A percentile compares a stretch with the other conserved stretches of the same genome.
Conservation (phyloP, 495 filamentous ascomycete species). For the Penicillium lagena region DNA sequence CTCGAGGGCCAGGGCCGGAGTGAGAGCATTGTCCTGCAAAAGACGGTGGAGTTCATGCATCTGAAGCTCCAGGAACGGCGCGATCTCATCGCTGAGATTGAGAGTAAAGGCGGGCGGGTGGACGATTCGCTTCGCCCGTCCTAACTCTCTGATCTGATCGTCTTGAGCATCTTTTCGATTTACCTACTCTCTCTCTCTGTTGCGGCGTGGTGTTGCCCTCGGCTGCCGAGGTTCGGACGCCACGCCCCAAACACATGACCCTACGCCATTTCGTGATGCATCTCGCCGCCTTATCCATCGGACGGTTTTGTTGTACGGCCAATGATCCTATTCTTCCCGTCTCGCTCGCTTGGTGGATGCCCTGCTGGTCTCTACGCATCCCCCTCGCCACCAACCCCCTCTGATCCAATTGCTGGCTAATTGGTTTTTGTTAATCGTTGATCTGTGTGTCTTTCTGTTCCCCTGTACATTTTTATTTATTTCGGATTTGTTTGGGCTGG, state of each 20-base stretch:
- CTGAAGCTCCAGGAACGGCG: slow-evolving; percentile 57
- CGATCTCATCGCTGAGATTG: slow-evolving; percentile 54
- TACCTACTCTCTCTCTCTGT: too few species aligned
- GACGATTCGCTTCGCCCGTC: slow-evolving; percentile 34
- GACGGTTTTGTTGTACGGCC: too few species aligned
- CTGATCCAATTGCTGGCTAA: neutral
- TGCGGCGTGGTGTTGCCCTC: too few species aligned
- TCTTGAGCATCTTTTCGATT: slow-evolving; percentile 10
- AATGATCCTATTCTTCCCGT: neutral
- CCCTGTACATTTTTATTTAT: slow-evolving; percentile 1
- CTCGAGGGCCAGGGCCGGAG: slow-evolving; percentile 77
- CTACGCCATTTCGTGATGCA: slow-evolving; percentile 8
- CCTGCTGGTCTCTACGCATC: too few species aligned
- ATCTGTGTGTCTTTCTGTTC: neutral
- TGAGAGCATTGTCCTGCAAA: slow-evolving; percentile 74
- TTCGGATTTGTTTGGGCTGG: neutral
- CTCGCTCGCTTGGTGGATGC: neutral
- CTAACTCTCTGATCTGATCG: neutral
- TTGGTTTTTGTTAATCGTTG: neutral
- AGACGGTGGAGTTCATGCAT: slow-evolving; percentile 66
- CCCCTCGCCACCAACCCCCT: neutral
- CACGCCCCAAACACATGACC: slow-evolving; percentile 3
- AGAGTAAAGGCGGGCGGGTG: slow-evolving; percentile 51
- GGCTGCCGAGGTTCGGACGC: slow-evolving; percentile 10
- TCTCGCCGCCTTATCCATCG: neutral